phyloP scores from a whole-genome alignment of 1,284 basidiomycete genomes.

The Wallemia ichthyophaga region DNA sequence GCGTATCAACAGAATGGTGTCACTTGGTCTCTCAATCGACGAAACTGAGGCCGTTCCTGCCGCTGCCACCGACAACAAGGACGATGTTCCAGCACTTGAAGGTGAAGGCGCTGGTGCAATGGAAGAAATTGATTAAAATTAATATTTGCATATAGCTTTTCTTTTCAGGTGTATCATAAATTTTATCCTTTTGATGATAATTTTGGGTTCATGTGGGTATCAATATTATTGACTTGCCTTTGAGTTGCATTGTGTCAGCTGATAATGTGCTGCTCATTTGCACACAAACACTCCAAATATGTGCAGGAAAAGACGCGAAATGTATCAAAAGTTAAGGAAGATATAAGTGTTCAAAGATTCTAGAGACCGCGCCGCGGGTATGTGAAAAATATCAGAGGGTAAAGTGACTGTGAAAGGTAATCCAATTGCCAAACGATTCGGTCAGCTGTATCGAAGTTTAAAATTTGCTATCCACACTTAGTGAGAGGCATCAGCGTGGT shows the following conservation, averaged over 20 bases:
- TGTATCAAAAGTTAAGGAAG: too few species aligned
- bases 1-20: conserved; percentile 93
- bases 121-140: conserved; percentile 20
- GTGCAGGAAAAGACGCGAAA: too few species aligned
- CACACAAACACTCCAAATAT: too few species aligned
- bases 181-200: neutral
- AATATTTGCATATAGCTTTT: neutral
- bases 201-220: too few species aligned
- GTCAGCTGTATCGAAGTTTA: neutral
- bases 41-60: conserved; percentile 10
- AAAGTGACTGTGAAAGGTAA: neutral
- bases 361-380: neutral
- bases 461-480: too few species aligned
- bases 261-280: too few species aligned
- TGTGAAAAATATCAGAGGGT: neutral
- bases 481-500: neutral
- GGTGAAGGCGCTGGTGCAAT: conserved; percentile 17
- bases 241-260: too few species aligned
- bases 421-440: neutral
- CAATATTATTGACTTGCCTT: too few species aligned
- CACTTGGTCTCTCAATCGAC: conserved; percentile 24
- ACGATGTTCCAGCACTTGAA: conserved; percentile 8
- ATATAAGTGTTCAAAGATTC: too few species aligned
- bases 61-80: conserved; percentile 2
- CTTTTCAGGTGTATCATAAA: neutral